Evolutionary conservation across 1,139 yeast species (phyloP).

Genomic region (Geotrichum aggregatum): DNA sequence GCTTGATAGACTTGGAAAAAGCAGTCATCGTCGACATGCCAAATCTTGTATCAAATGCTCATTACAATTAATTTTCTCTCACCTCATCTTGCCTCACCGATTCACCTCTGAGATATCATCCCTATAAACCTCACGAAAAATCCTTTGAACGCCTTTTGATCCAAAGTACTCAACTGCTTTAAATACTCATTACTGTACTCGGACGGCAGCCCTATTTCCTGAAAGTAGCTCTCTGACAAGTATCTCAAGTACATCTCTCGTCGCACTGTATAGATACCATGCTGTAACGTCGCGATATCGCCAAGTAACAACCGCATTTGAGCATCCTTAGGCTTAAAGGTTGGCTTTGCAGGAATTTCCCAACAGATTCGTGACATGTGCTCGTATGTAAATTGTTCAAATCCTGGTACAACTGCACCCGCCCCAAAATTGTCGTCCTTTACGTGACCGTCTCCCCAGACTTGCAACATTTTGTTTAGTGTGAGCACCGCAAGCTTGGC

Average conservation of each 20-base stretch:
- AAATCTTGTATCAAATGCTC: too few relatives aligned
- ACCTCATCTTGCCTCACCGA: neutral
- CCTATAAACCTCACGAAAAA: constrained; percentile 24
- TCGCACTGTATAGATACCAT: constrained; percentile 48
- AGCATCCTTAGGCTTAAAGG: constrained; percentile 70
- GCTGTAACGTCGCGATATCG: constrained; percentile 70
- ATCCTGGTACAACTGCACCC: constrained; percentile 60
- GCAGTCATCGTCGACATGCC: too few relatives aligned
- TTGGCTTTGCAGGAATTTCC: constrained; percentile 73
- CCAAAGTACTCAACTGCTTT: constrained; percentile 27
- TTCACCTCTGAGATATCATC: neutral
- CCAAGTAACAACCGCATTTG: constrained; percentile 68
- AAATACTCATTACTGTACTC: constrained; percentile 32
- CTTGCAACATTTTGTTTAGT: constrained; percentile 59
- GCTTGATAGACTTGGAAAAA: too few relatives aligned
- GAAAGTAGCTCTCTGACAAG: constrained; percentile 31
- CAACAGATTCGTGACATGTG: constrained; percentile 66
- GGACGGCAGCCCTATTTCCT: constrained; percentile 34
- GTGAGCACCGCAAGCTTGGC: constrained; percentile 70
- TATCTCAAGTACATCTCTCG: constrained; percentile 33
- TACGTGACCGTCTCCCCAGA: constrained; percentile 67
- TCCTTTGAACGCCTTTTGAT: constrained; percentile 34
- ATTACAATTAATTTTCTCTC: neutral
- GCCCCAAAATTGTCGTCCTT: constrained; percentile 56
- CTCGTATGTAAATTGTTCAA: constrained; percentile 61